phyloP scores from a whole-genome alignment of 78 protist species.

The Cyanophora paradoxa region DNA sequence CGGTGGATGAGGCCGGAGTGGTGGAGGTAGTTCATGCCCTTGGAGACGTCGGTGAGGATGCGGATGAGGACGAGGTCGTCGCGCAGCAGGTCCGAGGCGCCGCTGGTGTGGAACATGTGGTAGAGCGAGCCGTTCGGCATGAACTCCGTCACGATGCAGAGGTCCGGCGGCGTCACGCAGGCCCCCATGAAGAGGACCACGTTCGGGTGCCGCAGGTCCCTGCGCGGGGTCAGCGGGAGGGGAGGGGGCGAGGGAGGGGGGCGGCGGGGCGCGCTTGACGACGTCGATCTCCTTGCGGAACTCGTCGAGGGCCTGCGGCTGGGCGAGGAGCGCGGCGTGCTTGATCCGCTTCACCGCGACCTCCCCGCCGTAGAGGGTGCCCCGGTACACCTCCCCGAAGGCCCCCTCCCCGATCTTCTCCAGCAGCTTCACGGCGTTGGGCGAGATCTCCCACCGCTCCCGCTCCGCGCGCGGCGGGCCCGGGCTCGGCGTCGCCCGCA shows the following conservation, averaged over 20 bases:
- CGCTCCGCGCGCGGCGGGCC: no score
- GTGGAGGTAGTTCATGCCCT: slow-evolving; percentile 55
- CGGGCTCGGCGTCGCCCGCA: no score
- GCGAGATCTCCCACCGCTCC: no score
- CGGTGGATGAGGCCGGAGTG: slow-evolving; percentile 39
- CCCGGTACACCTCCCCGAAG: slow-evolving; percentile 47
- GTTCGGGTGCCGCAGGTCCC: slow-evolving; percentile 52
- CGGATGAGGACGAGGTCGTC: no score
- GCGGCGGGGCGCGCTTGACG: no score
- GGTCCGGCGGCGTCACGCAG: slow-evolving; percentile 36
- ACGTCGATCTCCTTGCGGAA: slow-evolving; percentile 47
- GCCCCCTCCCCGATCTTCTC: slow-evolving; percentile 52
- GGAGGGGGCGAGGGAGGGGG: no score
- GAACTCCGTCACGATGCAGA: slow-evolving; percentile 53
- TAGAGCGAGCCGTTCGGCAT: slow-evolving; percentile 50
- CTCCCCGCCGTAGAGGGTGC: slow-evolving; percentile 37
- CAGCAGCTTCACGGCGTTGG: no score
- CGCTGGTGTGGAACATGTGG: slow-evolving; percentile 40
- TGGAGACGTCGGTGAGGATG: slow-evolving; percentile 49
- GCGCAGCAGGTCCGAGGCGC: no score
- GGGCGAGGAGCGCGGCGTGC: slow-evolving; percentile 51
- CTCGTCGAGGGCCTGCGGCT: no score
- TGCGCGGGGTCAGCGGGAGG: slow-evolving; percentile 15
- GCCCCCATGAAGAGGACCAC: slow-evolving; percentile 55
- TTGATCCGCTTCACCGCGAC: slow-evolving; percentile 59